These are phyloP conservation scores for Kwoniella dejecticola DNA, from an alignment of 768 basidiomycete species.

Conservation along the genomic window DNA sequence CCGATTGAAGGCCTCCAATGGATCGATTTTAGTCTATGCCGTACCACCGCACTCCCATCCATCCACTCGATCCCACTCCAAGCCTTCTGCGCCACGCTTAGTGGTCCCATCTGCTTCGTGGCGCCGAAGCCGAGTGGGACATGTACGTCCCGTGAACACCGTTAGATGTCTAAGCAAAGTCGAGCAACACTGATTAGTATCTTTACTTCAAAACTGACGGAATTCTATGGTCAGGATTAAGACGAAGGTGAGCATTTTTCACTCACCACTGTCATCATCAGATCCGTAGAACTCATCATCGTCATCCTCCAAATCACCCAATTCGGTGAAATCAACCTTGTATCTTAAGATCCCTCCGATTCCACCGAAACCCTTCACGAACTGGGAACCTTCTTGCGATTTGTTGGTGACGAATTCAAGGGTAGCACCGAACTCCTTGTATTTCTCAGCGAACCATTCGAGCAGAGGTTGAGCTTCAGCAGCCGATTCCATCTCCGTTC, in stretches of 20 bases:
- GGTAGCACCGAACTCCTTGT: conserved; percentile 94
- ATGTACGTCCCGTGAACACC: conserved; percentile 33
- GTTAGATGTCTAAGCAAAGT: conserved; percentile 50
- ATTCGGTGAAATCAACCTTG: conserved; percentile 92
- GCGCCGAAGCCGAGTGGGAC: conserved; percentile 45
- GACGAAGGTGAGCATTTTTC: not conserved
- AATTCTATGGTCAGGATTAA: not conserved
- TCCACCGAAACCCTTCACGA: conserved; percentile 97
- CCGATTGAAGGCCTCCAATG: too few relatives aligned
- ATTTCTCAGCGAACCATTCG: conserved; percentile 99
- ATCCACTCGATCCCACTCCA: conserved; percentile 3
- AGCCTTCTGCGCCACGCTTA: not conserved
- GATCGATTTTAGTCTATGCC: too few relatives aligned
- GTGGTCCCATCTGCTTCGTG: conserved; percentile 24
- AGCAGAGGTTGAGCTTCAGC: conserved; percentile 80
- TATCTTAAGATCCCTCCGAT: conserved; percentile 94
- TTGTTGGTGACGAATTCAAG: conserved; percentile 90
- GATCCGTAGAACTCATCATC: conserved; percentile 58
- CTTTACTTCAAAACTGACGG: too few relatives aligned
- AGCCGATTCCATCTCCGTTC: conserved; percentile 89
- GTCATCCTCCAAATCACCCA: conserved; percentile 60
- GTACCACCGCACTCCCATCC: not conserved
- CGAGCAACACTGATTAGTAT: too few relatives aligned
- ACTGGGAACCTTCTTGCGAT: conserved; percentile 95
- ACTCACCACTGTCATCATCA: conserved; percentile 54